These are phyloP conservation scores for Rhizodiscina lignyota DNA, from an alignment of 495 filamentous ascomycete genomes.

Conservation along the genomic window DNA sequence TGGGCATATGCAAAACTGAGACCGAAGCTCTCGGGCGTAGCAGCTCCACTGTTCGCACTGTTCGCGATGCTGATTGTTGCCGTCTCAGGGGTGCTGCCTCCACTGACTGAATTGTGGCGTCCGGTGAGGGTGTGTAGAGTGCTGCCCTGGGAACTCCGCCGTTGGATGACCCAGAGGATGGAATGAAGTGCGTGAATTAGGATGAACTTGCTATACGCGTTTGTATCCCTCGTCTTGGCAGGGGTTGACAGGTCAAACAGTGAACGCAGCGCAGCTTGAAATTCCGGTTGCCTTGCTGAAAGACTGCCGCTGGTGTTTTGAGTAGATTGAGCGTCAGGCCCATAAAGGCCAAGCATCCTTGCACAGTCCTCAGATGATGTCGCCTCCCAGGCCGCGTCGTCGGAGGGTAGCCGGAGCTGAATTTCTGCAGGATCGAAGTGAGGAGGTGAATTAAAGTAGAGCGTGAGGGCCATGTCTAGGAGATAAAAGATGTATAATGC, in stretches of 20 bases:
- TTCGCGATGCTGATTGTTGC: slow-evolving; percentile 18
- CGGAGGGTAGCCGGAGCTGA: slow-evolving; percentile 40
- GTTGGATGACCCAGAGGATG: slow-evolving; percentile 29
- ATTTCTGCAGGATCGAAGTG: slow-evolving; percentile 40
- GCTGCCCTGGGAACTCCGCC: too few species aligned
- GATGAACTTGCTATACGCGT: slow-evolving; percentile 51
- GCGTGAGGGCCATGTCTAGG: slow-evolving; percentile 36
- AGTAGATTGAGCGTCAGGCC: slow-evolving; percentile 20
- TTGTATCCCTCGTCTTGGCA: slow-evolving; percentile 40
- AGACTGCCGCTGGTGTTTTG: slow-evolving; percentile 40
- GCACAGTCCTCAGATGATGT: slow-evolving; percentile 35
- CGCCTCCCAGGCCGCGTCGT: slow-evolving; percentile 54
- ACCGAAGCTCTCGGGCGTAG: slow-evolving; percentile 28
- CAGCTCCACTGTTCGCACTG: slow-evolving; percentile 28
- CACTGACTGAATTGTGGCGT: slow-evolving; percentile 13
- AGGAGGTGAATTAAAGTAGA: slow-evolving; percentile 46
- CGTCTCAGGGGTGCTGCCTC: slow-evolving; percentile 27
- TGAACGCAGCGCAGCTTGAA: slow-evolving; percentile 34
- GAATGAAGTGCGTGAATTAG: slow-evolving; percentile 46
- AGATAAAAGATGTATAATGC: slow-evolving; percentile 44
- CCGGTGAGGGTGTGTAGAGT: slow-evolving; percentile 7
- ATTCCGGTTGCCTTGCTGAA: slow-evolving; percentile 38
- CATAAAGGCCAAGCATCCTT: slow-evolving; percentile 39
- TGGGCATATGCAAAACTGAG: neutral
- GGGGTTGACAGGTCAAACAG: slow-evolving; percentile 33